These are phyloP conservation scores for Penstemon eatonii DNA, from an alignment of 257 asterid species.

Conservation along the genomic window DNA sequence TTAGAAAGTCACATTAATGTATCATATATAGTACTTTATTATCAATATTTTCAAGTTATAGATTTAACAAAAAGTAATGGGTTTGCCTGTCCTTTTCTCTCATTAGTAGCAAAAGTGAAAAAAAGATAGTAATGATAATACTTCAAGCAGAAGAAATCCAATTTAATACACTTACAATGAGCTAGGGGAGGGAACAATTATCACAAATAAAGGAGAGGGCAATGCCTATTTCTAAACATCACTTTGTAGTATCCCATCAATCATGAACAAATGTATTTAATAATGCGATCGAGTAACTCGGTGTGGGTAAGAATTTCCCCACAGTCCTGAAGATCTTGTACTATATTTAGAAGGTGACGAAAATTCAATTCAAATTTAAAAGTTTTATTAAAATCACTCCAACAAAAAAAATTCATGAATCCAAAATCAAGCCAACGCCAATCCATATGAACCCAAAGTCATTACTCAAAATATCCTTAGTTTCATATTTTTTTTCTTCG, in stretches of 20 bases:
- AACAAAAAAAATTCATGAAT: not conserved
- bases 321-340: constrained; percentile 7
- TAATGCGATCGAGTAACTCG: not conserved
- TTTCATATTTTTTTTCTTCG: not conserved
- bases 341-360: constrained; percentile 17
- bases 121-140: not conserved
- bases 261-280: not conserved
- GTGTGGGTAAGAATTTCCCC: no score
- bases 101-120: constrained; percentile 15
- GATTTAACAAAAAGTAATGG: not conserved
- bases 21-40: no score
- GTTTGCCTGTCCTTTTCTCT: constrained; percentile 4
- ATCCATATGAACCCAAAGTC: no score
- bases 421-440: not conserved
- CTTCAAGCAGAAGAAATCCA: constrained; percentile 29
- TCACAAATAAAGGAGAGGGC: not conserved
- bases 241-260: constrained; percentile 4
- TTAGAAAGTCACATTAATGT: not conserved
- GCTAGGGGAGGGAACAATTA: constrained; percentile 12
- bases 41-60: not conserved
- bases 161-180: constrained; percentile 28
- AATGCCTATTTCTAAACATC: constrained; percentile 8
- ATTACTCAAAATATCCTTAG: no score
- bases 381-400: not conserved
- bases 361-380: constrained; percentile 6